These are phyloP conservation scores for Lactarius hatsudake DNA, from an alignment of 768 basidiomycete species.

Conservation along the genomic window DNA sequence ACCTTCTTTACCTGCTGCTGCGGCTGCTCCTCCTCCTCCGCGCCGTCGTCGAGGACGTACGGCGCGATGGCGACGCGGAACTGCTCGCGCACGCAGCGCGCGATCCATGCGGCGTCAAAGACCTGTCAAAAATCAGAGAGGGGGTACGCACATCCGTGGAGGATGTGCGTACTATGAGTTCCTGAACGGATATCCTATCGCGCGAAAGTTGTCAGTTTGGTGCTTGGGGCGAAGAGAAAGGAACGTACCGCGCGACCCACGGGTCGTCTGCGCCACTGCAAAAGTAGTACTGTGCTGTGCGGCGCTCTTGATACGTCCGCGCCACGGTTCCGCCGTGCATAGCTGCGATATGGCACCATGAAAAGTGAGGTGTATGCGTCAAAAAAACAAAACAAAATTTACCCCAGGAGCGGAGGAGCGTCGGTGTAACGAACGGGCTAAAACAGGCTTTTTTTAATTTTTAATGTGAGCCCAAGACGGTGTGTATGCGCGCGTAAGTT, in stretches of 20 bases:
- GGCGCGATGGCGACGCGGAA: not conserved
- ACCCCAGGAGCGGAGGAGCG: not conserved
- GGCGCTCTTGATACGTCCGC: slow-evolving; percentile 7
- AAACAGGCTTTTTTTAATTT: not conserved
- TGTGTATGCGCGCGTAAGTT: not conserved
- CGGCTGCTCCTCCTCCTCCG: no score
- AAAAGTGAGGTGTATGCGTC: not conserved
- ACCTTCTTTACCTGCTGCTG: not conserved
- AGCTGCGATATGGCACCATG: not conserved
- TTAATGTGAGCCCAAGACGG: no score
- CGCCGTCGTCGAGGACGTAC: not conserved
- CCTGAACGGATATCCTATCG: not conserved
- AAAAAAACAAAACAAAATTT: not conserved
- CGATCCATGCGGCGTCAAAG: slow-evolving; percentile 11
- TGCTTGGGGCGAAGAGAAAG: not conserved
- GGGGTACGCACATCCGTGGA: not conserved
- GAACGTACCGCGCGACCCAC: slow-evolving; percentile 16
- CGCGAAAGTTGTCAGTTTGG: not conserved
- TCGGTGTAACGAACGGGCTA: not conserved
- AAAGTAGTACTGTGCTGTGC: slow-evolving; percentile 16
- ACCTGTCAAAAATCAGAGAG: not conserved
- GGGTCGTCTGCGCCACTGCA: slow-evolving; percentile 20
- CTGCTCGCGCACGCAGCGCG: not conserved
- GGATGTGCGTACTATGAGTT: not conserved
- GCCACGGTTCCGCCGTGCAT: slow-evolving; percentile 19